These are phyloP conservation scores for Jatropha podagrica DNA, from an alignment of 441 rosid species.

Conservation along the genomic window DNA sequence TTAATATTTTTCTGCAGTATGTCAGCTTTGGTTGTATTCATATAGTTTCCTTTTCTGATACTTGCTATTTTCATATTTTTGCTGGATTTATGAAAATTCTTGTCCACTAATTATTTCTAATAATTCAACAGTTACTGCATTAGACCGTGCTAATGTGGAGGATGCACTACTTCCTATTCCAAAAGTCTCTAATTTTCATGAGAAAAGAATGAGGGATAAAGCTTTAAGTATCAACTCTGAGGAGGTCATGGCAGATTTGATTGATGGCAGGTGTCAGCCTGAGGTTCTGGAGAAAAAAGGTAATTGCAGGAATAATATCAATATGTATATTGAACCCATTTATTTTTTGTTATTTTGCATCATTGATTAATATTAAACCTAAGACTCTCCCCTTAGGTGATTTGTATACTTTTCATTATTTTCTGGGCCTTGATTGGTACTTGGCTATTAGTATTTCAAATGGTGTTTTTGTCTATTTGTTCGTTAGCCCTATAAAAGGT, in stretches of 20 bases:
- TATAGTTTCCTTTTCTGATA: slow-evolving; percentile 1
- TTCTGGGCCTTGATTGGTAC: neutral
- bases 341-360: neutral
- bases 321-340: neutral
- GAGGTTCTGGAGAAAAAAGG: slow-evolving; percentile 44
- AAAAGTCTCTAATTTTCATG: slow-evolving; percentile 47
- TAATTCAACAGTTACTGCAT: slow-evolving; percentile 63
- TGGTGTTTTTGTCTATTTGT: neutral
- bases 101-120: slow-evolving; percentile 32
- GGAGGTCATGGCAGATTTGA: slow-evolving; percentile 45
- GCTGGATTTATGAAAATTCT: slow-evolving; percentile 14
- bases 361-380: neutral
- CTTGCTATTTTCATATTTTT: neutral
- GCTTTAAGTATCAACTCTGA: slow-evolving; percentile 28
- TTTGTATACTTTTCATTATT: neutral
- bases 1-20: neutral
- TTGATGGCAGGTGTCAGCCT: slow-evolving; percentile 41
- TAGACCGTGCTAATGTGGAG: slow-evolving; percentile 88
- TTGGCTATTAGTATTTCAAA: neutral
- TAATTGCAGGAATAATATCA: slow-evolving; percentile 20
- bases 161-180: slow-evolving; percentile 78
- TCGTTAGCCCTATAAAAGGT: neutral
- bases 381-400: neutral
- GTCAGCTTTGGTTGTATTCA: neutral
- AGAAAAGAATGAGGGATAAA: slow-evolving; percentile 38